Conservation (phyloP, 2,329 filamentous ascomycete genomes). For the Alternaria brassicae region DNA sequence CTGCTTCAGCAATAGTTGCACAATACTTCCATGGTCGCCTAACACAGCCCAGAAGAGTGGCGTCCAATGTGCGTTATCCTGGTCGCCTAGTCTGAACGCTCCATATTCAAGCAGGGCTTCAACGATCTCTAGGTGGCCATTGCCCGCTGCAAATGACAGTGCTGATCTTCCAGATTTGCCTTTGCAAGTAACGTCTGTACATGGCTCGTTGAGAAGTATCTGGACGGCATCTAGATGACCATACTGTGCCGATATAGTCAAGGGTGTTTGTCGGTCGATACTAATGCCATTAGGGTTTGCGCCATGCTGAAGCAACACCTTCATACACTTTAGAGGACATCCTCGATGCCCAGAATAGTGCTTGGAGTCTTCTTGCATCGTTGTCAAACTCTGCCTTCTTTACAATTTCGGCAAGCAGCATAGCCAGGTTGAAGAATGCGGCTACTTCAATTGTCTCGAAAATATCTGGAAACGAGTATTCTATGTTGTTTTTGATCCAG, state of each 20-base stretch:
- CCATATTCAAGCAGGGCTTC: constrained; percentile 27
- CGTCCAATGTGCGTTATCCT: constrained; percentile 38
- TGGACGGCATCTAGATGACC: constrained; percentile 37
- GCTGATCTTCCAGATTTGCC: constrained; percentile 38
- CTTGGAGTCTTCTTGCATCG: too few species aligned
- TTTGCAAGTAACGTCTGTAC: constrained; percentile 29
- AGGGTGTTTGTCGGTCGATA: constrained; percentile 35
- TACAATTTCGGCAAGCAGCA: constrained; percentile 26
- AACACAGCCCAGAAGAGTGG: constrained; percentile 45
- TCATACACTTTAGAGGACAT: constrained; percentile 32
- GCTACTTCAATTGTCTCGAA: constrained; percentile 39
- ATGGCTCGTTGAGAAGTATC: constrained; percentile 32
- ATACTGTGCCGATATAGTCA: constrained; percentile 40
- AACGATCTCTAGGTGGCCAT: constrained; percentile 43
- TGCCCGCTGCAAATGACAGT: constrained; percentile 45
- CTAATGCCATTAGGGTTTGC: constrained; percentile 17
- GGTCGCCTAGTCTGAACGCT: constrained; percentile 26
- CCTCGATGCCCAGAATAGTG: constrained; percentile 45
- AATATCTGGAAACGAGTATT: constrained; percentile 25
- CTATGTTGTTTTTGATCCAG: constrained; percentile 30
- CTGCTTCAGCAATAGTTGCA: constrained; percentile 31
- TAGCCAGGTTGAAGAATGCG: constrained; percentile 44
- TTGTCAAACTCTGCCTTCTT: constrained; percentile 5
- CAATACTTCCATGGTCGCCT: constrained; percentile 33
- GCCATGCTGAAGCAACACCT: constrained; percentile 22